Conservation (phyloP, 2,329 filamentous ascomycete genomes). For the Aspergillus tanneri region DNA sequence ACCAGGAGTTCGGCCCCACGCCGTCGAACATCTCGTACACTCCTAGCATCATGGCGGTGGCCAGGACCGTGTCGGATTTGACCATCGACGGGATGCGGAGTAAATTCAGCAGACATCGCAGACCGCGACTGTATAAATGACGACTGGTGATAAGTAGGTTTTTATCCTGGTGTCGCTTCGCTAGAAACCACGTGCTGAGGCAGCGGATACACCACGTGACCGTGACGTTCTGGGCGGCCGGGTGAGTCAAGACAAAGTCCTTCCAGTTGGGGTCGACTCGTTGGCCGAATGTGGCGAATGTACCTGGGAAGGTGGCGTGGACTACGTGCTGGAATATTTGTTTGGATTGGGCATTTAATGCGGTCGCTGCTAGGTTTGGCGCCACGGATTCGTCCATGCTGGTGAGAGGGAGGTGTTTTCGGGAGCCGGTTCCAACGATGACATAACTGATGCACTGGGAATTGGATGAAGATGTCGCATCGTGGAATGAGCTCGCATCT, state of each 20-base stretch:
- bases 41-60: conserved; percentile 18
- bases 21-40: conserved; percentile 23
- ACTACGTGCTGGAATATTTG: conserved; percentile 21
- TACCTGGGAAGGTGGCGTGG: conserved; percentile 15
- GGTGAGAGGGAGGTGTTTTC: neutral
- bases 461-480: conserved; percentile 1
- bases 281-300: conserved; percentile 16
- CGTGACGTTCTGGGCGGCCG: conserved; percentile 3
- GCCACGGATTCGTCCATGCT: conserved; percentile 13
- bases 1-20: conserved; percentile 17
- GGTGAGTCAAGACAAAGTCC: conserved; percentile 18
- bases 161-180: conserved; percentile 14
- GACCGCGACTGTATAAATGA: conserved; percentile 19
- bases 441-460: no score
- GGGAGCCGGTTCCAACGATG: neutral
- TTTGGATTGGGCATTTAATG: conserved; percentile 15
- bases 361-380: conserved; percentile 12
- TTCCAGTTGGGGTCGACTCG: conserved; percentile 22
- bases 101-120: conserved; percentile 13
- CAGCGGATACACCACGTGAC: conserved; percentile 16
- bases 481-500: conserved; percentile 2
- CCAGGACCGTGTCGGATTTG: conserved; percentile 18
- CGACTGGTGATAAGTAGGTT: conserved; percentile 17
- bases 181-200: conserved; percentile 18
- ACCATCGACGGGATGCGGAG: conserved; percentile 13